Conservation (phyloP, 768 basidiomycete genomes). For the Gyrodon lividus region DNA sequence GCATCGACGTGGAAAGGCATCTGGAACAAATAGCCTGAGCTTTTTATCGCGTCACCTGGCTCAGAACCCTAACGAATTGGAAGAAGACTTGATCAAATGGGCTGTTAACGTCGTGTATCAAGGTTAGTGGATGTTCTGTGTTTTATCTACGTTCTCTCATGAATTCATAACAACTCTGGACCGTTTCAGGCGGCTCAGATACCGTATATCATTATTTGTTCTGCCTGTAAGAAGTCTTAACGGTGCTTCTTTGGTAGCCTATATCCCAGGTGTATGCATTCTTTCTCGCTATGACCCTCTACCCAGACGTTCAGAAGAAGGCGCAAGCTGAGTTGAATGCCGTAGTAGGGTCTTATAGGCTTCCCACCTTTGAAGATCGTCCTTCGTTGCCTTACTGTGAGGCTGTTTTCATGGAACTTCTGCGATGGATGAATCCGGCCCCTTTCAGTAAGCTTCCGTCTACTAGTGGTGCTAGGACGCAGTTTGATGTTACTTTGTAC, state of each 20-base stretch:
- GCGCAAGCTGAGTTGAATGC: conserved; percentile 18
- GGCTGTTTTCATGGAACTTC: conserved; percentile 14
- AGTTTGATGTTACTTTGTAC: too few species aligned
- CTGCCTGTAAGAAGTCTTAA: conserved; percentile 38
- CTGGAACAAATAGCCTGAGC: neutral
- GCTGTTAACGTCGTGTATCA: neutral
- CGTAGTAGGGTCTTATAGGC: conserved; percentile 10
- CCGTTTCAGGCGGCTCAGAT: conserved; percentile 44
- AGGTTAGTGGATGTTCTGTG: neutral
- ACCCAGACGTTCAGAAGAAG: conserved; percentile 14
- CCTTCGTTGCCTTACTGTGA: conserved; percentile 18
- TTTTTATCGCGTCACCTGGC: neutral
- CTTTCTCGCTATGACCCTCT: conserved; percentile 16
- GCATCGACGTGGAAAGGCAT: neutral
- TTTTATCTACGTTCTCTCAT: too few species aligned
- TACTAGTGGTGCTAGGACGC: neutral
- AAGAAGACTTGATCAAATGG: conserved; percentile 7
- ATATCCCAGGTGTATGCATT: conserved; percentile 5
- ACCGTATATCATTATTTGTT: conserved; percentile 39
- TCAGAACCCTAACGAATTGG: neutral
- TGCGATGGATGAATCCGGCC: conserved; percentile 5
- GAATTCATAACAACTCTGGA: neutral
- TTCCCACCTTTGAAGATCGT: conserved; percentile 17
- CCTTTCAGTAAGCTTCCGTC: neutral
- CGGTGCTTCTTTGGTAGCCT: conserved; percentile 13